phyloP scores from a whole-genome alignment of 169 alveolate genomes.

The Theileria orientalis region DNA sequence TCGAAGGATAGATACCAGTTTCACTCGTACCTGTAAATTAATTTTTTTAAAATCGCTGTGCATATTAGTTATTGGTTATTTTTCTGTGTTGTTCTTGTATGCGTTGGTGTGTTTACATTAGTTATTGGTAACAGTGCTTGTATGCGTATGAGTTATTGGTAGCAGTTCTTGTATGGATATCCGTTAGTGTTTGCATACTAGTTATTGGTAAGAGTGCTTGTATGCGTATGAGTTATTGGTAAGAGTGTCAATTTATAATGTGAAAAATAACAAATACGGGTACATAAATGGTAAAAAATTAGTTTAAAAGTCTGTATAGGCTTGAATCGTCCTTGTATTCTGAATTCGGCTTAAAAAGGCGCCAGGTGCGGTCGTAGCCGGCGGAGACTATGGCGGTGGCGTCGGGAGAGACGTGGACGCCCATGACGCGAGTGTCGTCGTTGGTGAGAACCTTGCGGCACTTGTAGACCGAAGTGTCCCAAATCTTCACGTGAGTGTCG shows the following conservation, averaged over 20 bases:
- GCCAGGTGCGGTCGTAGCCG: slow-evolving; percentile 74
- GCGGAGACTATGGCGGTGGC: slow-evolving; percentile 70
- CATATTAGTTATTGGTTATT: too few species aligned
- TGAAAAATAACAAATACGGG: neutral
- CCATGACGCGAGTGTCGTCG: slow-evolving; percentile 70
- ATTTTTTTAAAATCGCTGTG: neutral
- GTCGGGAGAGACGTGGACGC: slow-evolving; percentile 72
- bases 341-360: slow-evolving; percentile 61
- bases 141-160: too few species aligned
- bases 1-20: neutral
- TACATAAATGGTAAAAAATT: neutral
- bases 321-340: slow-evolving; percentile 28
- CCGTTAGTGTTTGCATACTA: too few species aligned
- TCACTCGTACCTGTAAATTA: neutral
- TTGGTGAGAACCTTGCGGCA: slow-evolving; percentile 73
- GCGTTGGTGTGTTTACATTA: too few species aligned
- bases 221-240: too few species aligned
- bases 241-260: too few species aligned
- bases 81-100: too few species aligned
- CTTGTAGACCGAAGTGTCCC: slow-evolving; percentile 75
- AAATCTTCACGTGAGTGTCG: slow-evolving; percentile 72
- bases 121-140: too few species aligned
- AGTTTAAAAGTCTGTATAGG: neutral
- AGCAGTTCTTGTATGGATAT: too few species aligned
- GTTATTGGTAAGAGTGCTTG: too few species aligned